Percentiles rank a stretch among this genome's conserved stretches.
Evolutionary conservation across 75 land plant species (phyloP).

Genomic region (Isoetes taiwanensis): DNA sequence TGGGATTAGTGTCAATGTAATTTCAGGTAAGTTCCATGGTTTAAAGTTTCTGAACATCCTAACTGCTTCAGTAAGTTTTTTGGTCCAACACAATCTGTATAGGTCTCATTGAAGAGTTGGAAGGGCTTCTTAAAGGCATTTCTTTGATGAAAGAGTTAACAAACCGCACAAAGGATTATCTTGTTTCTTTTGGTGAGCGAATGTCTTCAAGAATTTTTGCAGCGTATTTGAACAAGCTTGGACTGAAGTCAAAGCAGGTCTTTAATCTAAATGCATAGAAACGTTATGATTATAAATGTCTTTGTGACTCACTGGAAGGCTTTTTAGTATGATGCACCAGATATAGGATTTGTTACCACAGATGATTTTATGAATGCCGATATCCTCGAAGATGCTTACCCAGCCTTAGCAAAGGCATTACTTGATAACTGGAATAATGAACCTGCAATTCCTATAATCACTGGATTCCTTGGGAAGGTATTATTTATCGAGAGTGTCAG

Average conservation of each 20-base stretch:
- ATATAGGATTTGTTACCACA: neutral
- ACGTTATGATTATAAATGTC: no score
- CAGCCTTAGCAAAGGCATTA: neutral
- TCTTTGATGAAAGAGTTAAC: neutral
- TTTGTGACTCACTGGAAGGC: no score
- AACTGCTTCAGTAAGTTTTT: no score
- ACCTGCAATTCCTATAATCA: neutral
- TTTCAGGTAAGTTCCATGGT: constrained; percentile 62
- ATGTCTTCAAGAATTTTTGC: neutral
- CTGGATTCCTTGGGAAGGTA: constrained; percentile 5
- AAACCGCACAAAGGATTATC: neutral
- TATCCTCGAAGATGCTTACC: neutral
- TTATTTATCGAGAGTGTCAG: no score
- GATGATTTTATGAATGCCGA: neutral
- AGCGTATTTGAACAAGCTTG: neutral
- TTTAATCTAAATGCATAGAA: no score
- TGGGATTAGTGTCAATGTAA: constrained; percentile 38
- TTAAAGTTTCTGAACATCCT: no score
- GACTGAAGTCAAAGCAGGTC: neutral
- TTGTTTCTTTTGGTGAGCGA: constrained; percentile 6
- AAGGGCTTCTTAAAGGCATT: neutral
- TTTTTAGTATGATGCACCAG: constrained; percentile 3
- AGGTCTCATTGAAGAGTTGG: neutral
- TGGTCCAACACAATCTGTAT: no score
- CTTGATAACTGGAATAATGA: neutral